Base-by-base conservation (phyloP, 306 rosid species). In the Clitoria ternatea region DNA sequence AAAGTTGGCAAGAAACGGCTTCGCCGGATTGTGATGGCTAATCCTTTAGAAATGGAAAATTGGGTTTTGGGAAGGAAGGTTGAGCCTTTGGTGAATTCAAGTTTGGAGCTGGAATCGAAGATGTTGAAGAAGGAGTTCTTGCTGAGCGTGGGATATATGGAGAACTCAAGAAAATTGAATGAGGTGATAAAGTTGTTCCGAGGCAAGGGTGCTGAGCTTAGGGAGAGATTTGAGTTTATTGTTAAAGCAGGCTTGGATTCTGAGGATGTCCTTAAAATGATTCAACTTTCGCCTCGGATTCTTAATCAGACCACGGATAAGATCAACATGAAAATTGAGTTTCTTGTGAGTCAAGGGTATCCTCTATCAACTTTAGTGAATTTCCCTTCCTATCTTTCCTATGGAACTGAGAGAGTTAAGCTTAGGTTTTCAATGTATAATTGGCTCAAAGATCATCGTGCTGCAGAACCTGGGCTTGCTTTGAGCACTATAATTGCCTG, bases 201-300 rank as follows among this genome's bases (percentile, higher is more conserved):
- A 65, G 98, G 97, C 42, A 92, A 78, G 69, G 98, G 90, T 77
- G 70, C 37, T 43, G 91, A 88, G 83, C 91, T 92, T 67, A 91
- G 90, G 75, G 92, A 88, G 79, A 85, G 96, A 70, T 88, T 86
- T 18, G 80, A 92, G 60, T 85, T 84, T 48, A 75, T 92, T 66
- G 89, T 88, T 70, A 78, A 77, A 37, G 95, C 89, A 49, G 97
- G 97, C 6, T 80, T 92, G 49, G 85, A 81, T 15, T 24, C 12
- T 71, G 57, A 77, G 57, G 86, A 79, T 72, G 96, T 82, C 48
- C 61, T 67, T 19, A 49, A 66, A 69, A 86, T 92, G 90, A 23
- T 90, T 60, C 69, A 39, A 61, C 75, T 56, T 49, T 66, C 80
- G 3, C 98, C 96, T 3, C 92, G 81, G 79, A 84, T 88, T 83